Conservation (phyloP, 2,329 filamentous ascomycete genomes). For the Phoma sp. region DNA sequence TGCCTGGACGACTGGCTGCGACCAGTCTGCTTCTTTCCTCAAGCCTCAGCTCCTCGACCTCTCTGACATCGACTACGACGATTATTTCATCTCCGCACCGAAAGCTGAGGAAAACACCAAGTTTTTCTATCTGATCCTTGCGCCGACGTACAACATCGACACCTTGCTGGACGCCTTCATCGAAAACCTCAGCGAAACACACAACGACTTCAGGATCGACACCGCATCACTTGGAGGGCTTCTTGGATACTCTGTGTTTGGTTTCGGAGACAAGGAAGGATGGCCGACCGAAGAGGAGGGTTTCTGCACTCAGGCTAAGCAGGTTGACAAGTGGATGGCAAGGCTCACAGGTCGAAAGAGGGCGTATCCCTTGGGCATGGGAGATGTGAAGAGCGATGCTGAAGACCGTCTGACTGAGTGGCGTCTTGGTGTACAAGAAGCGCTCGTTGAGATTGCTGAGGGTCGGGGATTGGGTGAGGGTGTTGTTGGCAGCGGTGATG, state of each 20-base stretch:
- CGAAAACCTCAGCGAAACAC: constrained; percentile 86
- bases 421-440: constrained; percentile 74
- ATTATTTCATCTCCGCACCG: constrained; percentile 83
- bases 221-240: constrained; percentile 79
- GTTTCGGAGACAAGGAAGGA: constrained; percentile 86
- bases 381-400: constrained; percentile 80
- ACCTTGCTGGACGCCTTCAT: constrained; percentile 88
- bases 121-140: constrained; percentile 80
- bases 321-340: constrained; percentile 97
- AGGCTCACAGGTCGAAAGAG: constrained; percentile 85
- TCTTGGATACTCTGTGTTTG: constrained; percentile 90
- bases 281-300: constrained; percentile 92
- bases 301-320: constrained; percentile 89
- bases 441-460: constrained; percentile 64
- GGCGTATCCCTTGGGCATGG: constrained; percentile 87
- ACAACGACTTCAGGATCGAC: constrained; percentile 96
- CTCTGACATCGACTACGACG: constrained; percentile 87
- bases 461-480: constrained; percentile 66
- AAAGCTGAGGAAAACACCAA: constrained; percentile 62
- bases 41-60: constrained; percentile 75
- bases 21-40: constrained; percentile 50
- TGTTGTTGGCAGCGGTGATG: constrained; percentile 79
- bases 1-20: constrained; percentile 44
- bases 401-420: constrained; percentile 74
- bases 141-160: constrained; percentile 95